phyloP scores from a whole-genome alignment of 306 rosid genomes.

The Sophora flavescens region DNA sequence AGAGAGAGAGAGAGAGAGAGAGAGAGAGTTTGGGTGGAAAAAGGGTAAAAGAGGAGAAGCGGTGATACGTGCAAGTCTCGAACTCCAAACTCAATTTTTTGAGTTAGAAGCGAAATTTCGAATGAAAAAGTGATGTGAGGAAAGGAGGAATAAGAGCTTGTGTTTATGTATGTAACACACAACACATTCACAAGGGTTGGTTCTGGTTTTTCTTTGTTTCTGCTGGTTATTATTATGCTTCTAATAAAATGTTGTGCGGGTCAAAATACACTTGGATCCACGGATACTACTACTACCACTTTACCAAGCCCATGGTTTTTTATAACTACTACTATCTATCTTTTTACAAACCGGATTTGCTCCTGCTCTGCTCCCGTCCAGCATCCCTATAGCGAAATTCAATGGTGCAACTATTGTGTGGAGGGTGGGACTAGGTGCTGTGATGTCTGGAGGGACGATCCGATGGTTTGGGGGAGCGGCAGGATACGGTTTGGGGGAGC shows the following conservation, averaged over 20 bases:
- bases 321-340: no score
- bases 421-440: no score
- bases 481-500: no score
- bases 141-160: background rate
- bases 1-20: background rate
- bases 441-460: no score
- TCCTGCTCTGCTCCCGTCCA: no score
- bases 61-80: slow-evolving; percentile 40
- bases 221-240: no score
- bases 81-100: slow-evolving; percentile 35
- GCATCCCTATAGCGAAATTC: no score
- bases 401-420: no score
- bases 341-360: no score
- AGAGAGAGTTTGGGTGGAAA: background rate
- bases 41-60: slow-evolving; percentile 6
- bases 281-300: no score
- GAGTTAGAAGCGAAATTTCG: slow-evolving; percentile 33
- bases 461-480: no score
- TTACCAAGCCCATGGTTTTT: slow-evolving; percentile 5
- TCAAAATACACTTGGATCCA: background rate
- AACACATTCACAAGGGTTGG: no score
- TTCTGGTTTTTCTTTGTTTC: background rate
- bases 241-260: background rate
- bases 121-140: slow-evolving; percentile 18
- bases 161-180: background rate